phyloP scores from a whole-genome alignment of 495 filamentous ascomycete genomes.

The Lophiostoma macrostomum region DNA sequence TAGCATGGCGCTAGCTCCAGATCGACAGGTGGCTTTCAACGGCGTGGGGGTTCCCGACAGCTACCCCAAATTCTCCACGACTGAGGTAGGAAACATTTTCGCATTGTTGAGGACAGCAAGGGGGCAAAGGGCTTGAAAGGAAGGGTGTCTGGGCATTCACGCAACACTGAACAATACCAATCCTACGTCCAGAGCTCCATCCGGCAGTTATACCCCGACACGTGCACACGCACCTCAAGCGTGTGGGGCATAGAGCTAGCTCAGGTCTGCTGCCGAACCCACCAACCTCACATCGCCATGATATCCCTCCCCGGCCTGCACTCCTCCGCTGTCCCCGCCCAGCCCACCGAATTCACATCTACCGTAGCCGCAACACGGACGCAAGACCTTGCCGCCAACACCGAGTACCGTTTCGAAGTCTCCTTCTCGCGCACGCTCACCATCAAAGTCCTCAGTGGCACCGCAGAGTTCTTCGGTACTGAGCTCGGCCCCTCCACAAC shows the following conservation, averaged over 20 bases:
- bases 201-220: no score
- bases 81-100: no score
- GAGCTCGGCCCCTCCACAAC: constrained; percentile 72
- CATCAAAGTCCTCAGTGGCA: constrained; percentile 67
- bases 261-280: background rate
- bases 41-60: no score
- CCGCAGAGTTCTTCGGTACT: constrained; percentile 92
- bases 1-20: background rate
- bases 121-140: no score
- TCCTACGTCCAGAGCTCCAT: no score
- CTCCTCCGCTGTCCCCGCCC: constrained; percentile 13
- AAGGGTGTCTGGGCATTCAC: no score
- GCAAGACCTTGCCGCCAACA: constrained; percentile 41
- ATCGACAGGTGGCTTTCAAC: constrained; percentile 3
- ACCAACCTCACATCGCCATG: background rate
- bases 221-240: no score
- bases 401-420: constrained; percentile 93
- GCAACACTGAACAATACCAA: no score
- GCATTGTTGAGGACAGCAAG: no score
- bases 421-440: constrained; percentile 50
- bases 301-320: constrained; percentile 31
- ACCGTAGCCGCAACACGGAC: constrained; percentile 20
- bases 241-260: no score
- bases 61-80: no score
- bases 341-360: constrained; percentile 2